Percentiles rank a stretch among this genome's conserved stretches.
These are phyloP conservation scores for Fragilaria crotonensis DNA, from an alignment of 108 stramenopile genomes.

Conservation along the genomic window DNA sequence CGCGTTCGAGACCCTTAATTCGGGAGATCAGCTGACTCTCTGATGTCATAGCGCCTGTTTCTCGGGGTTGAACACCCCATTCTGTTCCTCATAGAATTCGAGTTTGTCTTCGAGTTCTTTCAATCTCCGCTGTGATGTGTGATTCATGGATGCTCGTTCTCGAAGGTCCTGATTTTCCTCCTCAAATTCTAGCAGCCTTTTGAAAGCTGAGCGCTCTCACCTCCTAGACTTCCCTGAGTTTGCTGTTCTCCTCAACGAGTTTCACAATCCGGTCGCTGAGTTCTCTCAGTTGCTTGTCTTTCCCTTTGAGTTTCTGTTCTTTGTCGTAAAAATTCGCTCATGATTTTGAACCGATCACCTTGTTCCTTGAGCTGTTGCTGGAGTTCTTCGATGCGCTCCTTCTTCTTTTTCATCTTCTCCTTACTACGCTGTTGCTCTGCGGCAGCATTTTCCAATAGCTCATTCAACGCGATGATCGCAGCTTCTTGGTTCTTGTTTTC, in stretches of 20 bases:
- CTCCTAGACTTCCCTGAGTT: background rate
- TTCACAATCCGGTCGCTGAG: constrained; percentile 14
- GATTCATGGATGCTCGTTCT: background rate
- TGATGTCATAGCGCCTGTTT: background rate
- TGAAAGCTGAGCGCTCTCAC: background rate
- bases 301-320: constrained; percentile 9
- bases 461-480: constrained; percentile 13
- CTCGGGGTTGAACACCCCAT: background rate
- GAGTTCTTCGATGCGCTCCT: constrained; percentile 8
- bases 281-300: constrained; percentile 16
- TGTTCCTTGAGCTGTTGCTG: constrained; percentile 1
- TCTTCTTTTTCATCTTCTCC: constrained; percentile 8
- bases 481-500: constrained; percentile 7
- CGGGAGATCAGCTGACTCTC: background rate
- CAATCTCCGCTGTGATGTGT: background rate
- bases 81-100: background rate
- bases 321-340: too few species aligned
- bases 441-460: constrained; percentile 7
- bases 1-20: constrained; percentile 1
- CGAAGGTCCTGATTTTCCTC: background rate
- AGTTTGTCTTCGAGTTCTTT: background rate
- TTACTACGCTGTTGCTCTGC: constrained; percentile 17
- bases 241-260: background rate
- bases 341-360: too few species aligned
- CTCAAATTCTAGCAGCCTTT: background rate